phyloP scores from a whole-genome alignment of 345 rosid species.

The Limnanthes douglasii region DNA sequence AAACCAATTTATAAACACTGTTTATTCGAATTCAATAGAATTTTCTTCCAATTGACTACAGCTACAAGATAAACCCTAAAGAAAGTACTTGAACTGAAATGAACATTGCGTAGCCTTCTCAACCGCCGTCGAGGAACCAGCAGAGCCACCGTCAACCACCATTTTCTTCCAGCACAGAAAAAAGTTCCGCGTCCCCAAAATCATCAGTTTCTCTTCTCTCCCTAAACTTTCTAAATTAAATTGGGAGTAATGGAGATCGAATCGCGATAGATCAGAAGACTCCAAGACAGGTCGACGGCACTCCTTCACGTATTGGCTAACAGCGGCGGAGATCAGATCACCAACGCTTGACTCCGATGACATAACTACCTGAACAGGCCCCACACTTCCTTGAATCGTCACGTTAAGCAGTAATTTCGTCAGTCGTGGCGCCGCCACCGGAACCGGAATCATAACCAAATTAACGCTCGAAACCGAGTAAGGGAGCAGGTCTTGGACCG shows the following conservation, averaged over 20 bases:
- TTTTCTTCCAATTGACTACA: too few species aligned
- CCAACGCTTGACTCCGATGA: constrained; percentile 54
- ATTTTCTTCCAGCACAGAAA: too few species aligned
- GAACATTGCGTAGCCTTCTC: too few species aligned
- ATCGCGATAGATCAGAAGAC: constrained; percentile 27
- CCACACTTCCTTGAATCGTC: constrained; percentile 66
- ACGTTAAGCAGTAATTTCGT: constrained; percentile 80
- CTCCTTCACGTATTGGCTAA: constrained; percentile 50
- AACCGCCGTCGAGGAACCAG: too few species aligned
- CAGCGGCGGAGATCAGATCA: constrained; percentile 35
- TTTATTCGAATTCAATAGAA: too few species aligned
- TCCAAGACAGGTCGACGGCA: constrained; percentile 54
- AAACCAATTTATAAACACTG: too few species aligned
- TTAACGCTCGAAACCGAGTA: constrained; percentile 6
- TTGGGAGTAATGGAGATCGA: constrained; percentile 90
- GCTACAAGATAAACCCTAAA: too few species aligned
- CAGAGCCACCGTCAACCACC: too few species aligned
- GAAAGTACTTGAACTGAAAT: too few species aligned
- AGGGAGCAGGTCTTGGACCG: constrained; percentile 38
- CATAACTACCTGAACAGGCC: constrained; percentile 59
- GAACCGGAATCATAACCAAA: neutral
- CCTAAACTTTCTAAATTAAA: constrained; percentile 90
- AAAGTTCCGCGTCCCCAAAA: too few species aligned
- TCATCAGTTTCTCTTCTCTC: too few species aligned
- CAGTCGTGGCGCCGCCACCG: constrained; percentile 26